Evolutionary conservation across 2,329 filamentous ascomycete species (phyloP), one percentile per base, ranked within the genome.

Genomic region (Karstenula rhodostoma): DNA sequence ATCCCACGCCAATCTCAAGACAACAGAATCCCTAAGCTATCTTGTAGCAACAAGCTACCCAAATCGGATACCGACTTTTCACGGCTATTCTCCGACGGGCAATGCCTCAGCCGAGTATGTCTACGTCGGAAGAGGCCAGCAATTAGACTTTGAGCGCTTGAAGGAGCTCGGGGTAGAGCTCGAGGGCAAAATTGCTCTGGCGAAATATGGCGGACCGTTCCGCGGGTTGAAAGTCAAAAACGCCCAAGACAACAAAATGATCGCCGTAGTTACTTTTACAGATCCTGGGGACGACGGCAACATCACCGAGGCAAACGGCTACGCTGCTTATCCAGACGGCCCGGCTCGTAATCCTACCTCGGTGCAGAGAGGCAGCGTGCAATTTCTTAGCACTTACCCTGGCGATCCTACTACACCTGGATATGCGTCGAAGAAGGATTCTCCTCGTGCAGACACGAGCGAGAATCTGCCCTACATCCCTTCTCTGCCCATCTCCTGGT

Each of bases 401-500:
- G 76, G 77, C 22, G 77, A 79, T 46, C 76, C 77, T 2, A 78
- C 77, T 2, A 79, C 77, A 9, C 76, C 76, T 9, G 75, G 94
- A 6, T 97, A 96, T 71, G 90, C 93, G 3, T 96, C 92, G 0
- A 93, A 93, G 76, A 90, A 91, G 15, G 92, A 90, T 29, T 90
- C 84, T 19, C 90, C 90, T 17, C 87, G 93, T 35, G 83, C 87
- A 56, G 88, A 92, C 19, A 87, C 88, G 0, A 82, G 89, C 22
- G 78, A 82, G 8, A 84, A 85, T 3, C 91, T 87, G 25, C 90
- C 93, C 0, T 86, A 85, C 1, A 97, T 97, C 59, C 93, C 94
- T 0, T 96, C 93, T 1, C 81, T 96, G 7, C 93, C 93, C 2
- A 91, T 97, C 42, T 96, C 93, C 0, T 96, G 94, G 75, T 78